Evolutionary conservation across 2,329 filamentous ascomycete genomes (phyloP).

Genomic region (Penicillium sp.): DNA sequence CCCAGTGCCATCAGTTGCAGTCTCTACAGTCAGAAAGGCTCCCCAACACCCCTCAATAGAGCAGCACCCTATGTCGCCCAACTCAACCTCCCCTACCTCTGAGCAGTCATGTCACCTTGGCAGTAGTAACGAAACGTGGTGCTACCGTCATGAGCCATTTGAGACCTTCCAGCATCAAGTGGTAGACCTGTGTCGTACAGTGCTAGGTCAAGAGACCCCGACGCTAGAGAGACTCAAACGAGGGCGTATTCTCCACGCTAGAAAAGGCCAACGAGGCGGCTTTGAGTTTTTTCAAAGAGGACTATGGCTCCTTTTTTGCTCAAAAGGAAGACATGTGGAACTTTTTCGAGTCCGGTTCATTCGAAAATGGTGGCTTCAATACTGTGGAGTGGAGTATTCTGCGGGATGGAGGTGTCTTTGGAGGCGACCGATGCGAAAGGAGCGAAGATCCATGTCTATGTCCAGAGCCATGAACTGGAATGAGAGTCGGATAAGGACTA

Average conservation of each 20-base stretch:
- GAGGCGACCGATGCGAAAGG: background rate
- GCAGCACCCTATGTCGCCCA: too few relatives aligned
- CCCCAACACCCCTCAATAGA: too few relatives aligned
- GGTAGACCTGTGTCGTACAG: too few relatives aligned
- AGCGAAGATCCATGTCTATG: background rate
- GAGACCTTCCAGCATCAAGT: too few relatives aligned
- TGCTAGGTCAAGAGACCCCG: too few relatives aligned
- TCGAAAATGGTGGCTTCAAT: background rate
- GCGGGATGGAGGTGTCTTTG: background rate
- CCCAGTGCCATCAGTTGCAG: too few relatives aligned
- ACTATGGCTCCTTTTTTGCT: background rate
- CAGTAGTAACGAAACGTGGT: too few relatives aligned
- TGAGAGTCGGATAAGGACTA: background rate
- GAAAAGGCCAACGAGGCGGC: conserved; percentile 6
- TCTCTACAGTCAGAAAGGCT: too few relatives aligned
- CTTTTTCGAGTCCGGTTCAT: background rate
- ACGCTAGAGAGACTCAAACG: background rate
- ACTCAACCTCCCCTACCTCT: too few relatives aligned
- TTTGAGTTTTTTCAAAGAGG: conserved; percentile 6
- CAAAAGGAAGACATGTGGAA: background rate
- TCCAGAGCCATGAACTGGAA: background rate
- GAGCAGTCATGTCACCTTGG: too few relatives aligned
- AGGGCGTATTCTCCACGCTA: conserved; percentile 5
- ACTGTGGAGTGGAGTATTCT: conserved; percentile 2
- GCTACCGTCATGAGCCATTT: too few relatives aligned